Percentiles rank a stretch among this genome's conserved stretches.
These are phyloP conservation scores for Cunninghamia lanceolata DNA, from an alignment of 75 land plant genomes.

Conservation along the genomic window DNA sequence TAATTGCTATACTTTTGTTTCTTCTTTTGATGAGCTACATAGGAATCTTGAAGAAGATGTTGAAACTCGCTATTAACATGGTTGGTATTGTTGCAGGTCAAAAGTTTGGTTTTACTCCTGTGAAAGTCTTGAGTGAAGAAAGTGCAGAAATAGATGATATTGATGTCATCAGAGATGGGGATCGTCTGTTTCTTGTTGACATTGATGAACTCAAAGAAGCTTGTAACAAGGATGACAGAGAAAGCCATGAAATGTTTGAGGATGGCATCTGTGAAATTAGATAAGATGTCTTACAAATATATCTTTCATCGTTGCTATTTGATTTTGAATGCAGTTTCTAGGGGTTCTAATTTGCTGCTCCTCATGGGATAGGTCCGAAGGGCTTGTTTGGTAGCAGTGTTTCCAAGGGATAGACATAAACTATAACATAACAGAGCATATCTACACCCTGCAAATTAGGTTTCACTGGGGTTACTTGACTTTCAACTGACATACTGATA, in stretches of 20 bases:
- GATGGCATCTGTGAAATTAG: background rate
- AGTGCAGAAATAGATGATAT: constrained; percentile 66
- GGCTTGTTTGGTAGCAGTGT: background rate
- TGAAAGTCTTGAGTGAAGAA: constrained; percentile 48
- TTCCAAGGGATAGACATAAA: background rate
- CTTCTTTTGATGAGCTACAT: background rate
- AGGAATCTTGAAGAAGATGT: background rate
- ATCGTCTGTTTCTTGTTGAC: constrained; percentile 49
- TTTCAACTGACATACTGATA: background rate
- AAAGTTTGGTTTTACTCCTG: constrained; percentile 43
- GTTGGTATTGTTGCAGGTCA: constrained; percentile 19
- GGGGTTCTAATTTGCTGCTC: background rate
- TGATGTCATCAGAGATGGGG: constrained; percentile 66
- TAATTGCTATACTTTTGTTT: background rate
- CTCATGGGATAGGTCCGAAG: background rate
- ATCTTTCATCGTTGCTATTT: background rate
- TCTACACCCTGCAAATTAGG: background rate
- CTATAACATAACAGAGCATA: background rate
- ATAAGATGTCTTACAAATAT: background rate
- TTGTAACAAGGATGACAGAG: background rate
- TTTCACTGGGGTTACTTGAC: background rate
- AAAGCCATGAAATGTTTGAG: background rate
- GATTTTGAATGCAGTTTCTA: background rate
- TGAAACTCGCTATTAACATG: background rate
- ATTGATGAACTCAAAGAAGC: constrained; percentile 12